A percentile compares a stretch with the other conserved stretches of the same genome.
phyloP scores from a whole-genome alignment of 164 flowering plant genomes.

The Tinospora cordifolia region DNA sequence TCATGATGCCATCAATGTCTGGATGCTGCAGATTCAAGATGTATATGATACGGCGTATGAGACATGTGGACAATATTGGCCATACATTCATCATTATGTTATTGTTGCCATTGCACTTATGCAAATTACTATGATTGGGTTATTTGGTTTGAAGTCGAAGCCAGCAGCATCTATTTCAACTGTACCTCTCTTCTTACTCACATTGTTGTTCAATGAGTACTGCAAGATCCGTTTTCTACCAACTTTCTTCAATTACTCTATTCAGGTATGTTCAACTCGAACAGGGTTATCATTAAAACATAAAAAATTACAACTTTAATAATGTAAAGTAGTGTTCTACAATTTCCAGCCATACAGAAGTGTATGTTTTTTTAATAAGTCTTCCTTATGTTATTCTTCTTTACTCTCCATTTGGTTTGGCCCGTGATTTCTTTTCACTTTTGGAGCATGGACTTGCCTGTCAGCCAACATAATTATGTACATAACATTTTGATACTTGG shows the following conservation, averaged over 20 bases:
- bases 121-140: constrained; percentile 84
- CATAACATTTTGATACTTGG: no score
- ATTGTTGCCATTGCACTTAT: constrained; percentile 48
- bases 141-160: constrained; percentile 77
- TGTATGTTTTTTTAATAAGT: neutral
- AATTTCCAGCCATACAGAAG: neutral
- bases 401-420: no score
- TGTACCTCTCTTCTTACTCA: constrained; percentile 54
- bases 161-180: constrained; percentile 65
- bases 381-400: no score
- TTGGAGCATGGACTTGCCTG: no score
- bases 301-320: neutral
- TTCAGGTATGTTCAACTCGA: constrained; percentile 45
- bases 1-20: neutral
- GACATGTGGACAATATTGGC: constrained; percentile 78
- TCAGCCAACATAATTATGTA: no score
- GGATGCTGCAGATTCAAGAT: constrained; percentile 64
- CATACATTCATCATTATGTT: constrained; percentile 65
- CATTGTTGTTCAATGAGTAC: constrained; percentile 64
- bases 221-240: constrained; percentile 87
- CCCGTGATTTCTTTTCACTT: no score
- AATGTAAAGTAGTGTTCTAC: neutral
- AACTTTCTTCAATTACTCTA: constrained; percentile 40
- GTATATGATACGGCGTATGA: constrained; percentile 67
- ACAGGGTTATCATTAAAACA: neutral